Base-by-base conservation (phyloP, 306 rosid genomes). In the Arachis stenosperma region DNA sequence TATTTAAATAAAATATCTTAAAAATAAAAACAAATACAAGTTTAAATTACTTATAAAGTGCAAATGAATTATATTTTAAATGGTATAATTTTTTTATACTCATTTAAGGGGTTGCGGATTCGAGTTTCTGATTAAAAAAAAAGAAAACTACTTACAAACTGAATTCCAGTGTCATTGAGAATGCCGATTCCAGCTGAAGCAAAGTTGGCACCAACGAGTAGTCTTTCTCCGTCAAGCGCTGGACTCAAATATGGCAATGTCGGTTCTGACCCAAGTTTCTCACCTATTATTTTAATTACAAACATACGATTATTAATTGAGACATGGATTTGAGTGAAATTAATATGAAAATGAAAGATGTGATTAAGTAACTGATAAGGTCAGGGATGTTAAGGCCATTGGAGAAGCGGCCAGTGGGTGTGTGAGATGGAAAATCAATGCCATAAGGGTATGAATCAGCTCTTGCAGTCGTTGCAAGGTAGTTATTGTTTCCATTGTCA, bases 171-270 rank as follows among this genome's bases (percentile, higher is more conserved):
- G 83, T 92, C 98, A 42, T 92, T 92, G 52, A 92, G 96, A 67
- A 92, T 90, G 78, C 98, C 98, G 54, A 92, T 88, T 63, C 98
- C 98, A 17, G 98, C 98, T 29, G 98, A 92, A 61, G 98, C 98
- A 61, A 90, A 90, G 78, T 92, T 92, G 44, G 98, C 98, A 17
- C 98, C 98, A 6, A 83, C 86, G 0, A 92, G 90, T 9, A 92
- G 81, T 0, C 14, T 69, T 57, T 90, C 71, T 66, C 92, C 94
- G 1, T 42, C 27, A 0, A 92, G 92, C 40, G 52, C 14, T 6
- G 96, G 98, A 70, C 92, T 92, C 85, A 92, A 64, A 64, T 92
- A 92, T 27, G 98, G 98, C 79, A 92, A 43, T 10, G 92, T 86
- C 50, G 96, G 76, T 48, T 89, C 88, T 8, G 94, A 82, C 1